These are phyloP conservation scores for Aquilaria sinensis DNA, from an alignment of 345 rosid genomes.

Conservation along the genomic window DNA sequence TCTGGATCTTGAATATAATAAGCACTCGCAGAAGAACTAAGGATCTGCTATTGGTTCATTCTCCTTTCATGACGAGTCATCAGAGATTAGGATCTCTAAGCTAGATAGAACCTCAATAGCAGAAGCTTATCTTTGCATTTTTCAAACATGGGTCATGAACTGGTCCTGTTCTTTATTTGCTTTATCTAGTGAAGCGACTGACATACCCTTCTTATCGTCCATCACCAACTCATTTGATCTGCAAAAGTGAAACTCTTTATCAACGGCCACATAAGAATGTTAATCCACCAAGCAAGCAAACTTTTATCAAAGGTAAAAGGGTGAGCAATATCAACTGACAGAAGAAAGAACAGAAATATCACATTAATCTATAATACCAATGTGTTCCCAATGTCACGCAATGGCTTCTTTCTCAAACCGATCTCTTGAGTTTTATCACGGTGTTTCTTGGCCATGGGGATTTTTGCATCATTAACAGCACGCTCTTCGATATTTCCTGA, in stretches of 20 bases:
- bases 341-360: constrained; percentile 1
- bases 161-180: too few relatives aligned
- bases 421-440: constrained; percentile 27
- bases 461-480: constrained; percentile 19
- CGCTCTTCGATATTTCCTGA: constrained; percentile 15
- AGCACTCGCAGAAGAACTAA: too few relatives aligned
- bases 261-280: constrained; percentile 1
- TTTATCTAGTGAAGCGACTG: too few relatives aligned
- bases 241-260: constrained; percentile 10
- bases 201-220: constrained; percentile 7
- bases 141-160: too few relatives aligned
- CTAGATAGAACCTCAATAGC: too few relatives aligned
- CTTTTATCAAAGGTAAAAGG: too few relatives aligned
- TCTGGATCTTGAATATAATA: too few relatives aligned
- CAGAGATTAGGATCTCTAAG: too few relatives aligned
- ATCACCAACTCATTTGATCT: constrained; percentile 32
- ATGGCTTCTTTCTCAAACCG: constrained; percentile 50
- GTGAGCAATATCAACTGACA: background rate
- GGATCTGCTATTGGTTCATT: too few relatives aligned
- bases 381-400: constrained; percentile 73
- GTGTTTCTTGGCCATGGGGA: constrained; percentile 25
- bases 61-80: too few relatives aligned
- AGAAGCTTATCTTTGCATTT: too few relatives aligned
- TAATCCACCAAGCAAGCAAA: background rate
- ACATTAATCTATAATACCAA: constrained; percentile 21